Evolutionary conservation across 2,329 filamentous ascomycete species (phyloP), one percentile per base, ranked within the genome.

Genomic region (Elsinoe fawcettii): DNA sequence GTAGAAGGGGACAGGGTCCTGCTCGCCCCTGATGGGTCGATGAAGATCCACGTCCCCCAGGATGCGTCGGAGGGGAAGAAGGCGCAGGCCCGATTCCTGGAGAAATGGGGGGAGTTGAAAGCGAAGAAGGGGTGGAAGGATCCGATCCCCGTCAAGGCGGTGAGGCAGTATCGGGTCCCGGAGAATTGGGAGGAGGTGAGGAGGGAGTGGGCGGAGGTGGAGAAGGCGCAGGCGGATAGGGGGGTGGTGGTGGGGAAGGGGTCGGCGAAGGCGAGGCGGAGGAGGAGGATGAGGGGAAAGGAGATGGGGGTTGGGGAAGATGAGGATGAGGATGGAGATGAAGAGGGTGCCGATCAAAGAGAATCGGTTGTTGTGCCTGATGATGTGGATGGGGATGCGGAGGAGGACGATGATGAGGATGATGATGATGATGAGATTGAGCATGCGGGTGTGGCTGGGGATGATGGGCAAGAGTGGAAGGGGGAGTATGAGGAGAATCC

Each of bases 81-180:
- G 22, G 44, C 39, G 11, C 67, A 73, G 27, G 67, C 67, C 2
- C 66, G 66, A 25, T 77, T 77, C 59, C 64, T 77, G 1, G 68
- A 70, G 47, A 66, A 64, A 18, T 58, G 75, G 14, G 73, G 74
- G 20, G 66, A 68, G 14, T 69, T 71, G 27, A 76, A 76, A 60
- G 67, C 66, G 3, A 69, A 68, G 57, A 69, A 70, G 57, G 73
- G 74, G 36, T 74, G 76, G 34, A 62, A 59, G 1, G 69, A 71
- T 57, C 61, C 60, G 3, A 63, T 71, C 12, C 67, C 68, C 7
- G 57, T 67, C 32, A 60, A 62, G 47, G 62, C 59, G 27, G 60
- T 70, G 55, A 64, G 61, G 56, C 51, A 59, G 22, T 66, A 67
- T 41, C 57, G 56, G 2, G 51, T 54, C 4, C 60, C 60, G 2